Base-by-base conservation (phyloP, 2,329 filamentous ascomycete genomes). In the Dothideomycetes sp. region DNA sequence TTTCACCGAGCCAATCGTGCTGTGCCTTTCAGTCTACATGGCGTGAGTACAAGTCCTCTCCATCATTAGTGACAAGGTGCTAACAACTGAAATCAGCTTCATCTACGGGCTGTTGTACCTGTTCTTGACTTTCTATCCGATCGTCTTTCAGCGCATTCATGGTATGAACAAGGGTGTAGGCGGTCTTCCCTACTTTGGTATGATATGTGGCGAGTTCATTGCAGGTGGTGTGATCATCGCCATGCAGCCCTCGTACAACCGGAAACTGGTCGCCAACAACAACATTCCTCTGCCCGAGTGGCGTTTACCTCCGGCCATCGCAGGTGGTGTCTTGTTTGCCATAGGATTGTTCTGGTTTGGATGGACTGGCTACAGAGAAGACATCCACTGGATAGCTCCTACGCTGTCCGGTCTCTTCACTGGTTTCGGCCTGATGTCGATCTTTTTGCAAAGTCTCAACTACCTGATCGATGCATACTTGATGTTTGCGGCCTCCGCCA, bases 101-200 rank as follows among this genome's bases (percentile, higher is more conserved):
- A 46, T 58, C 61, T 58, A 57, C 38, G 53, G 56, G 72, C 68
- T 91, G 1, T 73, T 94, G 1, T 94, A 91, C 54, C 77, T 89
- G 18, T 91, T 91, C 65, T 69, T 94, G 38, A 88, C 84, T 0
- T 83, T 85, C 1, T 93, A 93, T 51, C 80, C 83, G 0, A 73
- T 91, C 33, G 81, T 93, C 35, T 94, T 91, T 62, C 68, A 80
- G 45, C 57, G 61, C 2, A 69, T 87, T 4, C 81, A 94, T 58
- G 70, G 73, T 48, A 81, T 89, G 65, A 75, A 64, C 24, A 52
- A 70, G 2, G 87, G 87, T 41, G 61, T 84, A 14, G 73, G 78
- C 3, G 87, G 86, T 2, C 69, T 94, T 4, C 78, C 85, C 4
- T 94, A 87, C 32, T 84, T 94, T 51, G 87, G 86, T 40, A 84